These are phyloP conservation scores for Passalora sequoiae DNA, from an alignment of 2,329 filamentous ascomycete genomes.

Conservation along the genomic window DNA sequence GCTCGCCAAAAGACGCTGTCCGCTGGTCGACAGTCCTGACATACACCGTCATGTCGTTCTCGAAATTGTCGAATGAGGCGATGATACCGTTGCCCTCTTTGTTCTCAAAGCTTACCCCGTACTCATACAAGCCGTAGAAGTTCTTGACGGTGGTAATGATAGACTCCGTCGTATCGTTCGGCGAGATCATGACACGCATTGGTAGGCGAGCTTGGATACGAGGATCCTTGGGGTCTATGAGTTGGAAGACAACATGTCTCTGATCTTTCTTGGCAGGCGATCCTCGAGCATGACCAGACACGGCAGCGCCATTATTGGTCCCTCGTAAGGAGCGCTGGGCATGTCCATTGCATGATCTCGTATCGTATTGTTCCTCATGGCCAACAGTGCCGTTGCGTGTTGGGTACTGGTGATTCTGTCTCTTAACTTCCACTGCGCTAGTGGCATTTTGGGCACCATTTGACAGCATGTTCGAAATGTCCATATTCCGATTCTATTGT, in stretches of 20 bases:
- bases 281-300: constrained; percentile 23
- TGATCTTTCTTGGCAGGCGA: constrained; percentile 38
- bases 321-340: constrained; percentile 22
- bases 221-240: constrained; percentile 47
- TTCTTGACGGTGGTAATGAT: constrained; percentile 99
- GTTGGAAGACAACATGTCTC: constrained; percentile 75
- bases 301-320: constrained; percentile 19
- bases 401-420: constrained; percentile 33
- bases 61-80: constrained; percentile 92
- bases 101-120: constrained; percentile 91
- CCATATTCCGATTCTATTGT: constrained; percentile 27
- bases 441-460: constrained; percentile 21
- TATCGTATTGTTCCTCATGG: constrained; percentile 16
- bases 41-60: constrained; percentile 86
- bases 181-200: constrained; percentile 86
- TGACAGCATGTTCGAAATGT: constrained; percentile 36
- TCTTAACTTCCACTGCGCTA: constrained; percentile 23
- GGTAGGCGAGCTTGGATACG: constrained; percentile 60
- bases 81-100: constrained; percentile 84
- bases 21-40: constrained; percentile 53
- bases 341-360: constrained; percentile 9
- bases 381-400: constrained; percentile 27
- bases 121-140: constrained; percentile 93
- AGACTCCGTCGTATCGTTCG: constrained; percentile 93
- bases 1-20: constrained; percentile 18